These are phyloP conservation scores for Xanthoconium separans DNA, from an alignment of 1,284 basidiomycete genomes.

Conservation along the genomic window DNA sequence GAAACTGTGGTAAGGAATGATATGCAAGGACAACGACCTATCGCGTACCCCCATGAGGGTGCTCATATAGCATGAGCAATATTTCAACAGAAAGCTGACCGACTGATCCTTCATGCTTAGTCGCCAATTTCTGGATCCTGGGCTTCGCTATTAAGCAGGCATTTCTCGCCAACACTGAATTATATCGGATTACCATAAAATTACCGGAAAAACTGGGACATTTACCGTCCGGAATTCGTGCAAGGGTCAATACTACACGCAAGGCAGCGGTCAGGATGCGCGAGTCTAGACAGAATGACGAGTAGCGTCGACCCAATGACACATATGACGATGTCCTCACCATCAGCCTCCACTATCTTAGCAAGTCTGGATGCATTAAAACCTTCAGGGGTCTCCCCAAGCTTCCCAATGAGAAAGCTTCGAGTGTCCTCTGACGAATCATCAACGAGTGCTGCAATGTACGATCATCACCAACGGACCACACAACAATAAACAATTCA, in stretches of 20 bases:
- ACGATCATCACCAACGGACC: constrained; percentile 9
- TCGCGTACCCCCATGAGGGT: constrained; percentile 5
- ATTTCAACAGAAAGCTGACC: constrained; percentile 25
- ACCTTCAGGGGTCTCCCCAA: not conserved
- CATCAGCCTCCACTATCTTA: constrained; percentile 10
- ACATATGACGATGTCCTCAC: constrained; percentile 1
- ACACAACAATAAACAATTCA: constrained; percentile 20
- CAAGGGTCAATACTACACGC: constrained; percentile 20
- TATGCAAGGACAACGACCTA: not conserved
- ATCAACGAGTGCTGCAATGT: not conserved
- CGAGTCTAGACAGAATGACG: constrained; percentile 7
- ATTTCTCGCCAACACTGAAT: not conserved
- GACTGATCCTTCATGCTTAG: constrained; percentile 4
- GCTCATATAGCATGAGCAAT: constrained; percentile 10
- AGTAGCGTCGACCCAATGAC: not conserved
- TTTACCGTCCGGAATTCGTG: constrained; percentile 14
- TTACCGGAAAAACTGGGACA: not conserved
- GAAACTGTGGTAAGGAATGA: not conserved
- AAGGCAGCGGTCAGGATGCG: constrained; percentile 14
- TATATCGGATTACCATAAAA: not conserved
- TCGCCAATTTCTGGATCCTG: constrained; percentile 17
- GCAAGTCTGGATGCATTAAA: constrained; percentile 11
- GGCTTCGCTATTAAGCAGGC: constrained; percentile 11
- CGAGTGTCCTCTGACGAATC: constrained; percentile 11
- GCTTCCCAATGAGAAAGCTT: constrained; percentile 5